These are phyloP conservation scores for Cornus suecica DNA, from an alignment of 148 eudicot species.

Conservation along the genomic window DNA sequence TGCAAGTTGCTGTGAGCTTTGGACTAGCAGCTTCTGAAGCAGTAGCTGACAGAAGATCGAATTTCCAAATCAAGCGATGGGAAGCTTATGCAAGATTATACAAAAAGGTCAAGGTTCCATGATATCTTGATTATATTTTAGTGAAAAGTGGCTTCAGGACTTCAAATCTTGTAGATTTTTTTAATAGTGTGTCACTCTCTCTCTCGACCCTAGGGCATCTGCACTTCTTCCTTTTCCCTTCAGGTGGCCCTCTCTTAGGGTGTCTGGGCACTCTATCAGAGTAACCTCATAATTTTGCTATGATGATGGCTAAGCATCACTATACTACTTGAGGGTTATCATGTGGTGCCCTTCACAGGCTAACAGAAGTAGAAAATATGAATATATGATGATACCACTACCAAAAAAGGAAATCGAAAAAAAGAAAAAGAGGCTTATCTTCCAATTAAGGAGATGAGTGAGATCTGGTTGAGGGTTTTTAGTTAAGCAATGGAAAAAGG, in stretches of 20 bases:
- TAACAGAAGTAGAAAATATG: not conserved
- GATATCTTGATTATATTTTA: not conserved
- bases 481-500: not conserved
- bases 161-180: not conserved
- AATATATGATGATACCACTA: not conserved
- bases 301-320: not conserved
- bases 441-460: not conserved
- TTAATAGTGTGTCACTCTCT: not conserved
- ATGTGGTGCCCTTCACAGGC: not conserved
- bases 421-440: not conserved
- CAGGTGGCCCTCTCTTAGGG: not conserved
- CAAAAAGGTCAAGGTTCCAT: conserved; percentile 54
- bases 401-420: not conserved
- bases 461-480: not conserved
- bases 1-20: conserved; percentile 93
- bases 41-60: conserved; percentile 80
- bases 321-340: not conserved
- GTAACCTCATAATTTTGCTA: no score
- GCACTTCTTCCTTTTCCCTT: not conserved
- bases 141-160: not conserved
- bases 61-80: conserved; percentile 76
- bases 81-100: conserved; percentile 87
- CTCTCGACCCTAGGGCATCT: not conserved
- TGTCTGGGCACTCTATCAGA: no score
- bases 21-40: conserved; percentile 82